Base-by-base conservation (phyloP, 371 early-diverging fungal genomes). In the Mucor plumbeus region DNA sequence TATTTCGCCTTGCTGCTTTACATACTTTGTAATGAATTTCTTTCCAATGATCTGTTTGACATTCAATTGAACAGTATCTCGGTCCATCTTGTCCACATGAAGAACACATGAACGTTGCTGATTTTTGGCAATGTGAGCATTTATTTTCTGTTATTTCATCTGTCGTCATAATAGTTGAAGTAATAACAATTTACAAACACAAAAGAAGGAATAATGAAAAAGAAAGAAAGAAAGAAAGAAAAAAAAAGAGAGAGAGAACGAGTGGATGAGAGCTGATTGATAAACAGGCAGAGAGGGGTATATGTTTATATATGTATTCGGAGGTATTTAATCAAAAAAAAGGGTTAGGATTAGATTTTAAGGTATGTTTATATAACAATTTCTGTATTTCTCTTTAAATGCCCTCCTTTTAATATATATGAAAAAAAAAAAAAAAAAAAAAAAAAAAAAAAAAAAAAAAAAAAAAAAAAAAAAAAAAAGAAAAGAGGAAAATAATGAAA, bases 11-110 rank as follows among this genome's bases (percentile, higher is more conserved):
- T 44, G 71, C 34, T 64, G 70, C 53, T 76, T 47, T 40, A 47
- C 87, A 88, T 36, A 74, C 78, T 69, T 63, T 71, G 61, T 78
- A 82, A 70, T 90, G 91, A 9, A 56, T 65, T 38, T 64, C 64
- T 56, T 68, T 73, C 92, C 93, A 93, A 76, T 91, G 85, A 7
- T 50, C 50, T 14, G 84, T 80, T 74, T 93, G 93, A 67, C 93
- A 93, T 31, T 84, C 84, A 17, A 75, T 66, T 26, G 89, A 89
- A 74, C 93, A 93, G 71, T 91, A 93, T 33, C 85, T 82, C 31
- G 84, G 84, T 7, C 84, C 84, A 34, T 61, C 59, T 3, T 74
- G 56, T 7, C 81, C 83, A 58, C 90, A 90, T 14, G 83, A 76
- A 31, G 87, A 87, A 62, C 90, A 90, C 82, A 87, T 87, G 61